Evolutionary conservation across 116 monocot genomes (phyloP), one percentile per base, ranked within the genome.

Genomic region (Dioscorea cayenensis): DNA sequence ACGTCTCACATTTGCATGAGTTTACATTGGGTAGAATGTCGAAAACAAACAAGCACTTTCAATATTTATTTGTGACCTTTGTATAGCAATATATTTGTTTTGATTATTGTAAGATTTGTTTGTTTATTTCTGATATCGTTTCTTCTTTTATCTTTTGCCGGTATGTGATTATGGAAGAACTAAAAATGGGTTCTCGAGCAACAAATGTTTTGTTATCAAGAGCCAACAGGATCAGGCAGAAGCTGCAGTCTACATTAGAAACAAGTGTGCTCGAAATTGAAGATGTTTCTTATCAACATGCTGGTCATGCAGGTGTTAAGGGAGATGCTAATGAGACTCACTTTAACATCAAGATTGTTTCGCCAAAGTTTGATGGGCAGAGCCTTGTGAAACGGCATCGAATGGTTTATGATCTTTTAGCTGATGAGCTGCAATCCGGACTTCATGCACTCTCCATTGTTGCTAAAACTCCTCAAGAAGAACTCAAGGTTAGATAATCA

Each of bases 401-500:
- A 16, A 90, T 92, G 89, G 82, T 95, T 6, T 95, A 95, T 77
- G 87, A 84, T 48, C 84, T 95, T 59, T 64, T 95, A 64, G 75
- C 60, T 19, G 87, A 95, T 36, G 95, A 92, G 77, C 73, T 95
- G 29, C 87, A 95, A 74, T 86, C 78, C 36, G 95, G 92, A 43
- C 85, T 95, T 49, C 95, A 95, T 81, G 92, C 95, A 48, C 51
- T 95, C 72, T 95, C 95, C 37, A 95, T 95, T 73, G 87, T 84
- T 73, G 92, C 95, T 29, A 92, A 90, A 80, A 87, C 92, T 51
- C 92, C 89, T 3, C 76, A 89, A 58, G 92, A 95, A 58, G 92
- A 95, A 77, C 35, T 83, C 50, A 67, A 82, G 74, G 19, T 77
- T 78, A 1, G 71, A 73, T 51, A 72, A 74, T 72, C 43, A 43